phyloP scores from a whole-genome alignment of 2,329 filamentous ascomycete genomes.

The Lecanicillium sp. region DNA sequence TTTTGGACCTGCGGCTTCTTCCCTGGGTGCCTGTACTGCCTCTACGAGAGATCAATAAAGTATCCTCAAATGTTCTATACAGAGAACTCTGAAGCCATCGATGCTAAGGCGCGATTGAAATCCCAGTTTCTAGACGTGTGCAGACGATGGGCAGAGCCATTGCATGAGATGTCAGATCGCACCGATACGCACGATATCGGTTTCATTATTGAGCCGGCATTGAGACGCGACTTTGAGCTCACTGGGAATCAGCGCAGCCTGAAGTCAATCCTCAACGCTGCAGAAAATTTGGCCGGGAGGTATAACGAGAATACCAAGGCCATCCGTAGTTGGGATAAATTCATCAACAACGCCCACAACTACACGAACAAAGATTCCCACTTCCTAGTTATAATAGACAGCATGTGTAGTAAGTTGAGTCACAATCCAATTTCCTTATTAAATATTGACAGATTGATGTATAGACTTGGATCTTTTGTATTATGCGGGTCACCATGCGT shows the following conservation, averaged over 20 bases:
- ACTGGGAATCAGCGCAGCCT: constrained; percentile 29
- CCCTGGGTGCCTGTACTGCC: constrained; percentile 24
- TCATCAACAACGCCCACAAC: constrained; percentile 19
- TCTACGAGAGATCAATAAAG: constrained; percentile 24
- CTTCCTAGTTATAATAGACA: constrained; percentile 32
- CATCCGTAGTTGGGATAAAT: constrained; percentile 40
- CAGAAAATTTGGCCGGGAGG: constrained; percentile 32
- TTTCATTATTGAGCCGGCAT: constrained; percentile 42
- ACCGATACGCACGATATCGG: constrained; percentile 47
- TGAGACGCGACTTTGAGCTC: constrained; percentile 38
- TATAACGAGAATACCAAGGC: constrained; percentile 31
- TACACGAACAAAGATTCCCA: constrained; percentile 20
- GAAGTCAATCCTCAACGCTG: constrained; percentile 31
- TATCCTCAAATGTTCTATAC: constrained; percentile 17
- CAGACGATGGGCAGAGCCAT: constrained; percentile 21
- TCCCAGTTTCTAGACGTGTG: constrained; percentile 16
- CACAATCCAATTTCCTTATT: too few species aligned
- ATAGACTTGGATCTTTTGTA: constrained; percentile 26
- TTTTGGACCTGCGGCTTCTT: constrained; percentile 38
- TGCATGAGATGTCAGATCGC: constrained; percentile 28
- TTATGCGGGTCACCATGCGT: constrained; percentile 26
- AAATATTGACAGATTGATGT: background rate
- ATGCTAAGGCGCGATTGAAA: background rate
- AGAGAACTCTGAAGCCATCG: background rate
- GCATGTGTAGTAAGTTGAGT: constrained; percentile 23